Conservation (phyloP, 2,329 filamentous ascomycete species). For the Apiospora saccharicola region DNA sequence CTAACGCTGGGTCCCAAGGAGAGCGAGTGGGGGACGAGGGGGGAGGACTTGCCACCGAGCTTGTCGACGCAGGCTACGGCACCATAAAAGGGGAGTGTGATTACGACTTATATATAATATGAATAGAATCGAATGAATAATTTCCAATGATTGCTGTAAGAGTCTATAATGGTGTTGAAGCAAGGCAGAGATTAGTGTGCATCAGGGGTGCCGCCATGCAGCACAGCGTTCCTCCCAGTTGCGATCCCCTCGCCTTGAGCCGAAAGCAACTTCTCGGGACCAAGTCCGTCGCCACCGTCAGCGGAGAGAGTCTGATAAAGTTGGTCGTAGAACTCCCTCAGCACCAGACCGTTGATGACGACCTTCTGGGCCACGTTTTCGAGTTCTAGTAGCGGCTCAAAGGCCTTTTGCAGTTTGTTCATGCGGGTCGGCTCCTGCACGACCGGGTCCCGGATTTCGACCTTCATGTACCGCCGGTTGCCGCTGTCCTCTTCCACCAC, state of each 20-base stretch:
- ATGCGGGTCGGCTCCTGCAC: neutral
- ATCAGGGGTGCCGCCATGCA: neutral
- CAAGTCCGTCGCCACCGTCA: neutral
- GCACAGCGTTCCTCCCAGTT: neutral
- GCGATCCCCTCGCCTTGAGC: neutral
- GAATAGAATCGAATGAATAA: neutral
- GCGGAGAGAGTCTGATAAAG: neutral
- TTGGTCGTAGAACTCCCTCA: neutral
- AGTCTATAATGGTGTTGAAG: neutral
- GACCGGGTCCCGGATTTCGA: neutral
- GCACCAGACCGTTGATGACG: slow-evolving; percentile 13
- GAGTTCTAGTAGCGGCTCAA: slow-evolving; percentile 16
- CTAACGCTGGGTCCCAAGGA: slow-evolving; percentile 64
- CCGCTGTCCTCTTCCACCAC: neutral
- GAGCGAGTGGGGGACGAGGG: slow-evolving; percentile 62
- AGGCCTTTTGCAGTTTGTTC: slow-evolving; percentile 18
- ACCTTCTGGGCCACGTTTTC: slow-evolving; percentile 4
- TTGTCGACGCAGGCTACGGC: slow-evolving; percentile 34
- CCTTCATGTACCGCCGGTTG: neutral
- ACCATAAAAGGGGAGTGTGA: neutral
- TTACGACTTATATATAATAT: neutral
- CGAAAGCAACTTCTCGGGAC: neutral
- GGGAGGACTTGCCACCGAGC: slow-evolving; percentile 67
- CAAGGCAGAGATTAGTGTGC: neutral
- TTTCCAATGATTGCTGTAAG: neutral